These are phyloP conservation scores for Termitomyces sp. DNA, from an alignment of 1,284 basidiomycete genomes.

Conservation along the genomic window DNA sequence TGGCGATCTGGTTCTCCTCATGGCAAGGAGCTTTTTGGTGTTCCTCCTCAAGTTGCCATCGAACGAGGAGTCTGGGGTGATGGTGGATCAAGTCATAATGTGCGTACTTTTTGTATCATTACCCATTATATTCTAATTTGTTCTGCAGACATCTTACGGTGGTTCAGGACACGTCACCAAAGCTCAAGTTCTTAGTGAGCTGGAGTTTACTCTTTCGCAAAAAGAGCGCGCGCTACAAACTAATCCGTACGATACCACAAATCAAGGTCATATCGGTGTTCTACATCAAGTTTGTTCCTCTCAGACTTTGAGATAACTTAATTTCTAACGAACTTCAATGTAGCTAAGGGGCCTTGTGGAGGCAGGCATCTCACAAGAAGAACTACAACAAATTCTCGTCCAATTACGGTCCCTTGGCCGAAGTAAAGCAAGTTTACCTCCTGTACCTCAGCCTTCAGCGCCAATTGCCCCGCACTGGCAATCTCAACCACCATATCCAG, in stretches of 20 bases:
- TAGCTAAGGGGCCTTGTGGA: slow-evolving; percentile 77
- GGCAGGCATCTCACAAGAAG: slow-evolving; percentile 73
- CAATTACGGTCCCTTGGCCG: slow-evolving; percentile 70
- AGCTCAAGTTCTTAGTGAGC: slow-evolving; percentile 73
- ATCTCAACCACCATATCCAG: slow-evolving; percentile 21
- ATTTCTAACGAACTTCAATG: slow-evolving; percentile 10
- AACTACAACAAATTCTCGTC: slow-evolving; percentile 73
- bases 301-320: neutral
- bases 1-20: slow-evolving; percentile 83
- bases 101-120: slow-evolving; percentile 23
- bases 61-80: slow-evolving; percentile 76
- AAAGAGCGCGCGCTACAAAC: slow-evolving; percentile 63
- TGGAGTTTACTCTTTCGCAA: slow-evolving; percentile 73
- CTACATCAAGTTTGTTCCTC: slow-evolving; percentile 61
- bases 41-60: slow-evolving; percentile 66
- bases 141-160: slow-evolving; percentile 22
- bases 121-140: slow-evolving; percentile 14
- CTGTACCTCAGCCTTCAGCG: slow-evolving; percentile 19
- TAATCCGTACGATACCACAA: slow-evolving; percentile 61
- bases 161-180: slow-evolving; percentile 51
- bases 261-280: slow-evolving; percentile 64
- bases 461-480: slow-evolving; percentile 19
- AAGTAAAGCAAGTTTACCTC: slow-evolving; percentile 31
- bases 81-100: slow-evolving; percentile 30
- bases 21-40: slow-evolving; percentile 80